phyloP scores from a whole-genome alignment of 768 basidiomycete species.

The Coprinellus micaceus region DNA sequence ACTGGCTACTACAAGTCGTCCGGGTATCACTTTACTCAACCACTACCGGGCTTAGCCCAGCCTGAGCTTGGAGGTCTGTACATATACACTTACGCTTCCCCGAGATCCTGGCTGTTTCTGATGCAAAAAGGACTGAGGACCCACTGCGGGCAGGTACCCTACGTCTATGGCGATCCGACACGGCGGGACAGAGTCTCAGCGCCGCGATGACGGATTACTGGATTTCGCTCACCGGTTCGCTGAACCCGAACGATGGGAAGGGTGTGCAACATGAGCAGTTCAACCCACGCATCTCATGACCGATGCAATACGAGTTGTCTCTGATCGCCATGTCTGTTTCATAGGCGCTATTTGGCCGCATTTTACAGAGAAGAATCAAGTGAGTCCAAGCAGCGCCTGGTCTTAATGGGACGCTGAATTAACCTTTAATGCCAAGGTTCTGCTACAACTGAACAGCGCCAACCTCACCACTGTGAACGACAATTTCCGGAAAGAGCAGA shows the following conservation, averaged over 20 bases:
- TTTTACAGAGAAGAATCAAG: slow-evolving; percentile 17
- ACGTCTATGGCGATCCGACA: slow-evolving; percentile 28
- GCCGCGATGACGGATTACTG: slow-evolving; percentile 38
- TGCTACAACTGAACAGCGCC: slow-evolving; percentile 30
- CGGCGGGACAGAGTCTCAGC: slow-evolving; percentile 23
- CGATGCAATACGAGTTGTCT: no score
- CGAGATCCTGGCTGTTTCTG: background rate
- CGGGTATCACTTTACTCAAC: slow-evolving; percentile 42
- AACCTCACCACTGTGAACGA: slow-evolving; percentile 36
- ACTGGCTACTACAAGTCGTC: no score
- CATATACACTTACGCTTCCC: background rate
- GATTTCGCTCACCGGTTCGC: slow-evolving; percentile 37
- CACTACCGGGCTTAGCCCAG: slow-evolving; percentile 26
- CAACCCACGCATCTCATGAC: no score
- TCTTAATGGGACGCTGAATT: slow-evolving; percentile 7
- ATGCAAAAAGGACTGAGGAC: slow-evolving; percentile 12
- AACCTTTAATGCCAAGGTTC: slow-evolving; percentile 1
- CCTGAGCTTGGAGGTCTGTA: slow-evolving; percentile 26
- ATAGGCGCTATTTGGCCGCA: slow-evolving; percentile 29
- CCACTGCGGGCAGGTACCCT: slow-evolving; percentile 31
- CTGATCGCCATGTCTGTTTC: background rate
- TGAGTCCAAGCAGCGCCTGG: background rate
- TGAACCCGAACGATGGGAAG: slow-evolving; percentile 37
- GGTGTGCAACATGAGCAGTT: slow-evolving; percentile 31
- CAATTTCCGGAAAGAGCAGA: slow-evolving; percentile 32